Percentiles rank a stretch among this genome's conserved stretches.
Conservation (phyloP, 1,284 basidiomycete genomes). For the Amylostereum areolatum region DNA sequence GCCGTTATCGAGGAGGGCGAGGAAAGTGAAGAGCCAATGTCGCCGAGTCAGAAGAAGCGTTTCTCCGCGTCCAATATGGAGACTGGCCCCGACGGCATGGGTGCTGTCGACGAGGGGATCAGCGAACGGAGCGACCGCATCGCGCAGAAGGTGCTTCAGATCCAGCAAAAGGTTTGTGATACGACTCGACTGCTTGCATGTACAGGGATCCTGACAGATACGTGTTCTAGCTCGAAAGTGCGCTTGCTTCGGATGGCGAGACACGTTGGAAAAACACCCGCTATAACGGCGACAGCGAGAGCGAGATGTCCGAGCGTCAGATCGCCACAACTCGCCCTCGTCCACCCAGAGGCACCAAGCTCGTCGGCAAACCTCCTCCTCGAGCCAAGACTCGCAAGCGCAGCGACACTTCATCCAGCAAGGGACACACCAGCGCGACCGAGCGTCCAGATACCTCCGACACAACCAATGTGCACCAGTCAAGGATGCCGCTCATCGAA, state of each 20-base stretch:
- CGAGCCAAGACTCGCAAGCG: slow-evolving; percentile 28
- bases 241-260: slow-evolving; percentile 51
- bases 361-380: slow-evolving; percentile 11
- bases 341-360: slow-evolving; percentile 15
- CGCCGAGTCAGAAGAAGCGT: slow-evolving; percentile 56
- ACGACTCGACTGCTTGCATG: slow-evolving; percentile 2
- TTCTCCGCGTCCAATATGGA: slow-evolving; percentile 65
- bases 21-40: slow-evolving; percentile 20
- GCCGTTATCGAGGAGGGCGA: slow-evolving; percentile 10
- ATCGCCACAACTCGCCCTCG: slow-evolving; percentile 9
- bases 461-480: background rate
- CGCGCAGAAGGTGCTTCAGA: slow-evolving; percentile 75
- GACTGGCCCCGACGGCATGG: slow-evolving; percentile 66
- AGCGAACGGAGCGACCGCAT: slow-evolving; percentile 77
- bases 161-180: slow-evolving; percentile 68
- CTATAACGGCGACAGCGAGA: slow-evolving; percentile 40
- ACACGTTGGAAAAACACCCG: slow-evolving; percentile 29
- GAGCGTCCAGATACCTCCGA: slow-evolving; percentile 3
- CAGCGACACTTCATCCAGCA: slow-evolving; percentile 45
- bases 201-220: slow-evolving; percentile 7
- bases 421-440: background rate
- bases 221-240: slow-evolving; percentile 56
- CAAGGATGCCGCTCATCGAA: background rate
- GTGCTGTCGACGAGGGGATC: slow-evolving; percentile 77
- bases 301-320: slow-evolving; percentile 31